Conservation (phyloP, 768 basidiomycete genomes). For the Chalciporus chontae region DNA sequence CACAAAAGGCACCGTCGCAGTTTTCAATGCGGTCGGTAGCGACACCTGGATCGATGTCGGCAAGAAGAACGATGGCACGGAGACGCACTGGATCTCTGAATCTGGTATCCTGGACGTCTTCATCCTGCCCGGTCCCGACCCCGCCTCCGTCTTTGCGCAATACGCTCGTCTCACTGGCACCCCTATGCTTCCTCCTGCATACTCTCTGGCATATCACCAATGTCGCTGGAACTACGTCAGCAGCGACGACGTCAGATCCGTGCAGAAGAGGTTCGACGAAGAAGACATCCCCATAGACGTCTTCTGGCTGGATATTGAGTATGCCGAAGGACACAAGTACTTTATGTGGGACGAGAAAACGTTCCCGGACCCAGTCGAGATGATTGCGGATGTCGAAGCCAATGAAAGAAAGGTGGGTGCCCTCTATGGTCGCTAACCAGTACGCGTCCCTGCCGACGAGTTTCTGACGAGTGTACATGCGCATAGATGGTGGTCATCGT, state of each 20-base stretch:
- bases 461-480: not conserved
- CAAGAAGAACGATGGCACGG: conserved; percentile 53
- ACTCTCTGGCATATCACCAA: conserved; percentile 94
- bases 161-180: conserved; percentile 85
- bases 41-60: conserved; percentile 95
- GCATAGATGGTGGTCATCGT: conserved; percentile 94
- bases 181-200: conserved; percentile 83
- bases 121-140: conserved; percentile 87
- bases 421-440: not conserved
- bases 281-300: conserved; percentile 95
- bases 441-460: not conserved
- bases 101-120: conserved; percentile 95
- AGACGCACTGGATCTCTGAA: conserved; percentile 97
- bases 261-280: conserved; percentile 87
- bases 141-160: conserved; percentile 78
- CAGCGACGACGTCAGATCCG: conserved; percentile 79
- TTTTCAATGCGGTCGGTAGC: conserved; percentile 84
- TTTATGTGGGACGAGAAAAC: conserved; percentile 93
- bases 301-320: conserved; percentile 97
- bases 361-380: conserved; percentile 93
- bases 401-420: conserved; percentile 72
- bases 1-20: conserved; percentile 78
- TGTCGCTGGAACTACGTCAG: conserved; percentile 98
- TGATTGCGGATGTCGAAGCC: conserved; percentile 87
- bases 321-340: conserved; percentile 91